Percentiles rank a stretch among this genome's conserved stretches.
Evolutionary conservation across 192 early-diverging fungal genomes (phyloP).

Genomic region (Phycomyces nitens): DNA sequence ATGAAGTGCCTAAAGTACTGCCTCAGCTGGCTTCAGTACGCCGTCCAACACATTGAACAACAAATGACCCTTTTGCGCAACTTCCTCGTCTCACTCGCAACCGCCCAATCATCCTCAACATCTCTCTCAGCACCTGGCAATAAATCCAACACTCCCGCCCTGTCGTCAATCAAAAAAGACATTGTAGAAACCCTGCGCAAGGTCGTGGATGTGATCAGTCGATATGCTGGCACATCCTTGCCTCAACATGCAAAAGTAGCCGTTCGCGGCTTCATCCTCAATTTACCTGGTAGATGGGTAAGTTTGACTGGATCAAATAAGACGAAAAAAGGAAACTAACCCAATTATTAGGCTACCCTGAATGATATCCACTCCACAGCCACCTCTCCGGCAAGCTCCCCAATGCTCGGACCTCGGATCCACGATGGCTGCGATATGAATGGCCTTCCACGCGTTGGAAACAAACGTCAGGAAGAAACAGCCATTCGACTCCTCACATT

Average conservation of each 20-base stretch:
- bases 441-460: neutral
- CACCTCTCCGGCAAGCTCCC: constrained; percentile 30
- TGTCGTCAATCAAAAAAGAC: constrained; percentile 60
- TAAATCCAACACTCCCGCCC: constrained; percentile 15
- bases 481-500: constrained; percentile 64
- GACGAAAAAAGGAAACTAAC: neutral
- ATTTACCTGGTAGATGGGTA: constrained; percentile 76
- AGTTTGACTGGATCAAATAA: neutral
- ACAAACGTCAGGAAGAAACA: constrained; percentile 39
- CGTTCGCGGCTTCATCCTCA: constrained; percentile 81
- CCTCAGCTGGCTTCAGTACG: constrained; percentile 83
- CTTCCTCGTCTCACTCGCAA: constrained; percentile 45
- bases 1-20: constrained; percentile 87
- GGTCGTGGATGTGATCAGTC: constrained; percentile 82
- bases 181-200: constrained; percentile 81
- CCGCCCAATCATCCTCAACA: neutral
- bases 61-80: constrained; percentile 62
- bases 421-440: neutral
- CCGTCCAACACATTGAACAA: constrained; percentile 66
- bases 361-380: constrained; percentile 38
- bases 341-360: constrained; percentile 28
- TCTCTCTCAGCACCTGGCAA: neutral
- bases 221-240: constrained; percentile 81
- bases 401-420: constrained; percentile 10
- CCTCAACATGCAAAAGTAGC: constrained; percentile 73